Evolutionary conservation across 2,329 filamentous ascomycete genomes (phyloP).

Genomic region (Fusarium sp.): DNA sequence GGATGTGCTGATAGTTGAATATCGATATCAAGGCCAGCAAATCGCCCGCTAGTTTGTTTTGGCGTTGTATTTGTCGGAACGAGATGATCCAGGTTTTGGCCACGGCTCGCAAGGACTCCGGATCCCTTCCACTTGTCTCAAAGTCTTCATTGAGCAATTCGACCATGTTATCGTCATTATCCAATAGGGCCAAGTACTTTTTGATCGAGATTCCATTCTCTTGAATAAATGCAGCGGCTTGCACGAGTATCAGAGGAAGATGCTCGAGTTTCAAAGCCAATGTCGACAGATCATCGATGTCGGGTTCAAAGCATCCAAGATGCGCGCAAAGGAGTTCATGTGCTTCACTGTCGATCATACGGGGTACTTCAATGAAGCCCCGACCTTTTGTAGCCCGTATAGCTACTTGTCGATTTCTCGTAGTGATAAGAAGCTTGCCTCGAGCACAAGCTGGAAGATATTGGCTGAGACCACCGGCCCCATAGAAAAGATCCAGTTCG

Average conservation of each 20-base stretch:
- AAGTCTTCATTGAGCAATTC: not conserved
- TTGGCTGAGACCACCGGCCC: rapidly evolving
- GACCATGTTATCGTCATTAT: not conserved
- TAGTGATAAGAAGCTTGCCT: not conserved
- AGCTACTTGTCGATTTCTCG: not conserved
- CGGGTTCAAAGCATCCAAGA: rapidly evolving
- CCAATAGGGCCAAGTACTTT: not conserved
- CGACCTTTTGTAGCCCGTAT: not conserved
- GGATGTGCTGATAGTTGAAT: not conserved
- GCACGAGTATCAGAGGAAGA: not conserved
- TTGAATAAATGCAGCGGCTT: not conserved
- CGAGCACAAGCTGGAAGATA: not conserved
- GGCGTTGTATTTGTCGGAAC: not conserved
- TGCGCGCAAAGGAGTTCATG: not conserved
- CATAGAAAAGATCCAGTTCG: not conserved
- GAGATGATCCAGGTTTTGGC: not conserved
- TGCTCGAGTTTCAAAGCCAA: not conserved
- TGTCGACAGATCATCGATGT: rapidly evolving
- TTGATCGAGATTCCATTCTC: not conserved
- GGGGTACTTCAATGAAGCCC: not conserved
- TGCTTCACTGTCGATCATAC: not conserved
- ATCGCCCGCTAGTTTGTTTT: not conserved
- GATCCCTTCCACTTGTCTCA: not conserved
- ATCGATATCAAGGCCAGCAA: rapidly evolving
- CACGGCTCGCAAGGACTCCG: not conserved